Conservation (phyloP, 73 alveolate species). For the Paramecium tetraurelia region DNA sequence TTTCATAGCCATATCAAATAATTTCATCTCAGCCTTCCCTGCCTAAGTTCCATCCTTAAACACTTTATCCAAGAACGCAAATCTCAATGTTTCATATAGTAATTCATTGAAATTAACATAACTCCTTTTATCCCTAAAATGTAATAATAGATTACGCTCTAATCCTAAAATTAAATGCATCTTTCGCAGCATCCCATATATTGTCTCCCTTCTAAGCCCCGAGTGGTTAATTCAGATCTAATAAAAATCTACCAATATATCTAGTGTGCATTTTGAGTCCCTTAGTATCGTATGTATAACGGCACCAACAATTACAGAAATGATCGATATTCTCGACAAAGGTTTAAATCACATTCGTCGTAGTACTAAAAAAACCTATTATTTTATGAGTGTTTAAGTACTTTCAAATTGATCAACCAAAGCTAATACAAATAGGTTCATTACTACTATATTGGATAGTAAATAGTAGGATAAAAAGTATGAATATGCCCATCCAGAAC, state of each 20-base stretch:
- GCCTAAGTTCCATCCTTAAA: background rate
- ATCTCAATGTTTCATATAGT: background rate
- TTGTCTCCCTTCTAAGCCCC: conserved; percentile 29
- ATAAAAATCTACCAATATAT: conserved; percentile 6
- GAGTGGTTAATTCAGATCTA: background rate
- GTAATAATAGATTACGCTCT: background rate
- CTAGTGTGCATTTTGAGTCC: conserved; percentile 27
- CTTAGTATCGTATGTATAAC: background rate
- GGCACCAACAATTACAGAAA: conserved; percentile 15
- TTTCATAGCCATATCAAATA: conserved; percentile 31
- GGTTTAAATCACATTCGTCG: background rate
- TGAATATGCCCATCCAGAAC: background rate
- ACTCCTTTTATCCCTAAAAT: background rate
- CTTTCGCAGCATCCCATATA: conserved; percentile 38
- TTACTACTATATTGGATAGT: background rate
- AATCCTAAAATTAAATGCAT: conserved; percentile 26
- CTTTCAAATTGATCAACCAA: conserved; percentile 46
- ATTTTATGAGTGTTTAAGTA: background rate
- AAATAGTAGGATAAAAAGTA: background rate
- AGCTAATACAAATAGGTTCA: conserved; percentile 27
- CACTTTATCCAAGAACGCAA: background rate
- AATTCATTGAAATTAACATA: conserved; percentile 13
- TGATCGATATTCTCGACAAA: conserved; percentile 43
- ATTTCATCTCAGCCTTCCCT: conserved; percentile 3
- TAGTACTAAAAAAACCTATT: background rate